phyloP scores from a whole-genome alignment of 2,329 filamentous ascomycete genomes.

The Lizonia empirigonia region DNA sequence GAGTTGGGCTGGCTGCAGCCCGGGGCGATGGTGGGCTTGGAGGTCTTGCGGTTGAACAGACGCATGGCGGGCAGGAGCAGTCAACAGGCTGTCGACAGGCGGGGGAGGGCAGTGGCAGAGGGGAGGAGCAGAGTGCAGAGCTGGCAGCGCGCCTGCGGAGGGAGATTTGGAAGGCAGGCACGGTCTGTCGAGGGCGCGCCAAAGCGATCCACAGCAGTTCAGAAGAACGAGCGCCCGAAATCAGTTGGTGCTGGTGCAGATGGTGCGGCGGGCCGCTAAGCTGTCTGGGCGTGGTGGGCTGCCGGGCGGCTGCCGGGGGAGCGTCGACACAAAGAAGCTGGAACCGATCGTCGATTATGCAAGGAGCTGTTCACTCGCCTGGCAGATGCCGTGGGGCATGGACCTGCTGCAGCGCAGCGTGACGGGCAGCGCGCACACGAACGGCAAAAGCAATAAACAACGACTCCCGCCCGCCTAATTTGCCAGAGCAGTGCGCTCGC shows the following conservation, averaged over 20 bases:
- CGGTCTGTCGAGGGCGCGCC: constrained; percentile 15
- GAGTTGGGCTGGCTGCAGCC: constrained; percentile 48
- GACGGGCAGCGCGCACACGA: not conserved
- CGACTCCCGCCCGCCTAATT: too few species aligned
- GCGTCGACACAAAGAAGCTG: constrained; percentile 25
- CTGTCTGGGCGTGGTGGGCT: constrained; percentile 27
- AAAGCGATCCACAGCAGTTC: constrained; percentile 27
- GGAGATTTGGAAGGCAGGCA: constrained; percentile 13
- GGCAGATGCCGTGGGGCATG: not conserved
- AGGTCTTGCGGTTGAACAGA: constrained; percentile 59
- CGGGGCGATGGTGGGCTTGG: constrained; percentile 47
- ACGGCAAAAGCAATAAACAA: too few species aligned
- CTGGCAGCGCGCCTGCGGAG: constrained; percentile 21
- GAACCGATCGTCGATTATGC: constrained; percentile 21
- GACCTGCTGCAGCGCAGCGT: not conserved
- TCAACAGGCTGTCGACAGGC: constrained; percentile 1
- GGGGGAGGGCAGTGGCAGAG: constrained; percentile 8
- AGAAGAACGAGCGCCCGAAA: constrained; percentile 20
- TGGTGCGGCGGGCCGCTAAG: constrained; percentile 16
- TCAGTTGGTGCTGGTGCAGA: constrained; percentile 7
- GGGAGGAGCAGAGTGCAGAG: constrained; percentile 9
- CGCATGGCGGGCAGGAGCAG: constrained; percentile 50
- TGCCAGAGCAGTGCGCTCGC: too few species aligned
- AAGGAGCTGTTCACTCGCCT: constrained; percentile 17
- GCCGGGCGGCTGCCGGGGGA: constrained; percentile 29